Percentiles rank a stretch among this genome's conserved stretches.
phyloP scores from a whole-genome alignment of 495 filamentous ascomycete species.

The Cetradonia linearis region DNA sequence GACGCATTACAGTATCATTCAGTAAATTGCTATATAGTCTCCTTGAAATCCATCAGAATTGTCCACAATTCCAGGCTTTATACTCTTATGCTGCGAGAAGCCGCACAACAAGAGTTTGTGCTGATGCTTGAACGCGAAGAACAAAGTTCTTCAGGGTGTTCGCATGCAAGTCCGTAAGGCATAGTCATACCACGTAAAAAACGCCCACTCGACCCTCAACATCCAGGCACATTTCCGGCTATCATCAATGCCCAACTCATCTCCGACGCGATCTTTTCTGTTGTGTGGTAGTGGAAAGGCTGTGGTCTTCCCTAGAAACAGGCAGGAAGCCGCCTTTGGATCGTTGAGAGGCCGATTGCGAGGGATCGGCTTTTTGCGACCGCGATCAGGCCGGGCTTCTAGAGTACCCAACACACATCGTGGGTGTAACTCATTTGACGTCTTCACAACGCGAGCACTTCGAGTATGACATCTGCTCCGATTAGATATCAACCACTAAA shows the following conservation, averaged over 20 bases:
- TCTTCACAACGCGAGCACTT: neutral
- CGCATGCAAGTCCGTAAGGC: neutral
- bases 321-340: too few relatives aligned
- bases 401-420: neutral
- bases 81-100: neutral
- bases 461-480: neutral
- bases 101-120: neutral
- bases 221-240: neutral
- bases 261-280: neutral
- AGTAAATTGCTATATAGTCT: neutral
- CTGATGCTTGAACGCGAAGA: neutral
- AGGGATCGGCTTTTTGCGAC: conserved; percentile 7
- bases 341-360: neutral
- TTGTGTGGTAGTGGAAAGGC: neutral
- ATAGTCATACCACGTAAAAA: neutral
- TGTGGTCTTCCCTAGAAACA: too few relatives aligned
- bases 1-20: neutral
- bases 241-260: neutral
- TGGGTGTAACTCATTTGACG: neutral
- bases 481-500: neutral
- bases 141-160: neutral
- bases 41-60: neutral
- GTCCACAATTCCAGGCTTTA: neutral
- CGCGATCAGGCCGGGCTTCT: neutral
- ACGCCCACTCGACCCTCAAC: neutral